These are phyloP conservation scores for Kwoniella botswanensis DNA, from an alignment of 768 basidiomycete species.

Conservation along the genomic window DNA sequence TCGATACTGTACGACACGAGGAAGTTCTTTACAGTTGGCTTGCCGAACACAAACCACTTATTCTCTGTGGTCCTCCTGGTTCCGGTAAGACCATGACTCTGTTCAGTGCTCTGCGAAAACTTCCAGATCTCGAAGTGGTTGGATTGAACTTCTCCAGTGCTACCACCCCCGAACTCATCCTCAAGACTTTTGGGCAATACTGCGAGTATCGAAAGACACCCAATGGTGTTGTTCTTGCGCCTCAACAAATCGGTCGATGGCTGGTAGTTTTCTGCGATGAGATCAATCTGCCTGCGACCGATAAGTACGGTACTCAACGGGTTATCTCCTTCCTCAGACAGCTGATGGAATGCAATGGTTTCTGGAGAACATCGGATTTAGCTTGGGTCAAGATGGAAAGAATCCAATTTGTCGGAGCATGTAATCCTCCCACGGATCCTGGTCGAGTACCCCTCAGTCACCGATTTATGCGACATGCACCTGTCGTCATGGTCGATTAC, in stretches of 20 bases:
- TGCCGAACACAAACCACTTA: constrained; percentile 95
- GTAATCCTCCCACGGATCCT: constrained; percentile 98
- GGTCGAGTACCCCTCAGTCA: constrained; percentile 98
- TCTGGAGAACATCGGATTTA: constrained; percentile 92
- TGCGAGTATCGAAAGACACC: constrained; percentile 99
- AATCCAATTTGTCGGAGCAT: constrained; percentile 99
- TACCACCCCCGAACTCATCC: constrained; percentile 94
- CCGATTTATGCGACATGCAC: constrained; percentile 96
- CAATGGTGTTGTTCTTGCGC: constrained; percentile 94
- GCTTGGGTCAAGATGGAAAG: constrained; percentile 96
- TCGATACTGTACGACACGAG: constrained; percentile 98
- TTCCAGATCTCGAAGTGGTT: constrained; percentile 98
- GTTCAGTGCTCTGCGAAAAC: constrained; percentile 94
- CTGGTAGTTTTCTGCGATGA: constrained; percentile 99
- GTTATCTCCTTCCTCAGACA: constrained; percentile 99
- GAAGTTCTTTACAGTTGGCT: constrained; percentile 99
- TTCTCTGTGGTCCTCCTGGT: constrained; percentile 99
- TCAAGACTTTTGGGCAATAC: constrained; percentile 99
- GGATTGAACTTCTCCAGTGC: constrained; percentile 99
- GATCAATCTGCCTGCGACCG: constrained; percentile 94
- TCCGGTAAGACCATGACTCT: constrained; percentile 99
- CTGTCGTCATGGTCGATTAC: constrained; percentile 98
- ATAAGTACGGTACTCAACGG: constrained; percentile 97
- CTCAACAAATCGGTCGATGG: constrained; percentile 94
- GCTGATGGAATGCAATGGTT: constrained; percentile 91